Evolutionary conservation across 1,139 yeast genomes (phyloP), one percentile per base, ranked within the genome.

Genomic region (Pichia sp.): DNA sequence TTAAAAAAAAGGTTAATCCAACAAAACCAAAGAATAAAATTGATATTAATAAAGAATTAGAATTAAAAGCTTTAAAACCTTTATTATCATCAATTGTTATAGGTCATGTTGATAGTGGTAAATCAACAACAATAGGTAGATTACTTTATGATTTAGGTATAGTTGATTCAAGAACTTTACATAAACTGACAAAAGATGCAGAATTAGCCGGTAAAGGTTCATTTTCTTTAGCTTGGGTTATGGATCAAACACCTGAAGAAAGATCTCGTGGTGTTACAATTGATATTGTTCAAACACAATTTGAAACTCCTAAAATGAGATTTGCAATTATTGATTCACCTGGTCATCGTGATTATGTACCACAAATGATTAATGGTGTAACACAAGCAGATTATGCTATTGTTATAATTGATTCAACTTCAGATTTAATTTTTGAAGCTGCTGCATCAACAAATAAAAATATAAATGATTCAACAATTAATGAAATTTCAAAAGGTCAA

Each of bases 71-170:
- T 30, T 46, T 60, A 13, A 83, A 82, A 54, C 87, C 89, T 3
- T 79, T 76, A 48, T 68, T 80, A 42, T 78, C 89, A 16, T 83
- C 86, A 60, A 95, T 87, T 23, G 93, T 87, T 4, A 78, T 85
- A 48, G 98, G 99, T 3, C 98, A 93, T 64, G 97, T 93, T 16
- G 99, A 93, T 65, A 95, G 97, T 0, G 99, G 99, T 10, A 93
- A 93, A 60, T 87, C 96, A 3, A 93, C 99, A 0, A 67, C 93
- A 27, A 83, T 93, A 77, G 99, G 99, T 8, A 69, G 98, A 44
- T 62, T 93, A 33, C 61, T 93, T 33, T 80, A 80, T 46, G 97
- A 91, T 54, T 66, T 78, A 19, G 89, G 93, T 5, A 82, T 84
- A 2, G 85, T 93, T 5, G 91, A 86, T 54, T 76, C 80, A 36